Percentiles rank a stretch among this genome's conserved stretches.
Evolutionary conservation across 2,329 filamentous ascomycete genomes (phyloP).

Genomic region (Cadophora gregata): DNA sequence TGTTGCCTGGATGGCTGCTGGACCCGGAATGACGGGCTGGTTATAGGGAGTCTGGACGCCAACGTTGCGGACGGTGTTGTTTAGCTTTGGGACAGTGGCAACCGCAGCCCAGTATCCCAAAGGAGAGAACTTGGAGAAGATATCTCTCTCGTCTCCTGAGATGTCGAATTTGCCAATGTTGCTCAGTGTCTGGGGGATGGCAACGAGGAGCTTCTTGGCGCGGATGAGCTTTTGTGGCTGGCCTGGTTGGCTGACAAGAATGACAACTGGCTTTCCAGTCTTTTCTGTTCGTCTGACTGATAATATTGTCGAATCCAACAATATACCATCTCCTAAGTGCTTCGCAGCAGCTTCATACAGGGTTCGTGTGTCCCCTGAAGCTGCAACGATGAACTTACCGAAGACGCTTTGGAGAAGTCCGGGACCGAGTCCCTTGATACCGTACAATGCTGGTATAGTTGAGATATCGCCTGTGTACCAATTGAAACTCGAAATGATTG

Average conservation of each 20-base stretch:
- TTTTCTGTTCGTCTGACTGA: constrained; percentile 25
- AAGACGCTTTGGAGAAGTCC: constrained; percentile 8
- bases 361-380: constrained; percentile 25
- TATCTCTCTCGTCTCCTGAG: not conserved
- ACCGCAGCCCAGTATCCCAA: not conserved
- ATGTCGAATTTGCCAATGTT: constrained; percentile 46
- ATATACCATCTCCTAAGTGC: constrained; percentile 26
- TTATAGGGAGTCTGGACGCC: constrained; percentile 5
- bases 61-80: not conserved
- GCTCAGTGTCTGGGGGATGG: constrained; percentile 49
- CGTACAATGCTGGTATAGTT: constrained; percentile 48
- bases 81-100: not conserved
- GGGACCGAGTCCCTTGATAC: constrained; percentile 49
- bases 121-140: constrained; percentile 6
- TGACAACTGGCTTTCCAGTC: constrained; percentile 29
- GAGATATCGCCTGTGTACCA: constrained; percentile 51
- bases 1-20: not conserved
- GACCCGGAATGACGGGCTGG: constrained; percentile 8
- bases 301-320: constrained; percentile 31
- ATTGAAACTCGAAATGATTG: constrained; percentile 50
- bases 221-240: constrained; percentile 44
- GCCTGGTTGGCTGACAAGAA: constrained; percentile 43
- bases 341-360: constrained; percentile 29
- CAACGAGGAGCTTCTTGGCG: constrained; percentile 50
- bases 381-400: constrained; percentile 27